Base-by-base conservation (phyloP, 768 basidiomycete species). In the Kwoniella europaea region DNA sequence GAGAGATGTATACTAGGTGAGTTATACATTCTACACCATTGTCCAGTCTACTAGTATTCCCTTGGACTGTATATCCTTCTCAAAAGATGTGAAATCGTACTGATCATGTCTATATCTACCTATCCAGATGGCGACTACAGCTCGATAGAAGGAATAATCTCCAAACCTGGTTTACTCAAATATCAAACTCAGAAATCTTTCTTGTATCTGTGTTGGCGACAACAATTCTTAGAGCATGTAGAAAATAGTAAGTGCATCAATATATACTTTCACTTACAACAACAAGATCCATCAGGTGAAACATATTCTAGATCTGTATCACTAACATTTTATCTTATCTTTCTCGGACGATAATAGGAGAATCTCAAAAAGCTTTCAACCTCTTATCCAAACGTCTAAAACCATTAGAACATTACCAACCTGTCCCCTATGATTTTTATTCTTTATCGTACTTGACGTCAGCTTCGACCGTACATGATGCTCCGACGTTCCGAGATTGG, bases 371-470 rank as follows among this genome's bases (percentile, higher is more conserved):
- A 70, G 82, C 82, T 9, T 83, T 83, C 75, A 82, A 80, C 58
- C 75, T 82, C 18, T 73, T 83, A 10, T 71, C 76, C 63, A 82
- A 82, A 57, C 77, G 82, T 4, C 68, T 83, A 9, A 83, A 83
- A 68, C 82, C 82, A 7, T 75, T 83, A 53, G 82, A 83, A 56
- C 82, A 82, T 66, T 83, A 80, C 61, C 81, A 82, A 59, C 82
- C 82, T 9, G 75, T 79, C 18, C 80, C 82, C 6, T 81, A 78
- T 62, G 81, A 82, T 69, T 82, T 82, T 70, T 78, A 78, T 62
- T 78, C 79, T 65, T 75, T 83, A 15, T 76, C 80, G 15, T 83
- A 83, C 71, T 73, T 83, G 15, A 82, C 81, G 10, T 80, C 80
- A 5, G 81, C 82, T 18, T 73, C 75, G 44, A 79, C 82, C 0